Conservation (phyloP, 208 protist genomes). For the Acanthamoeba triangularis region DNA sequence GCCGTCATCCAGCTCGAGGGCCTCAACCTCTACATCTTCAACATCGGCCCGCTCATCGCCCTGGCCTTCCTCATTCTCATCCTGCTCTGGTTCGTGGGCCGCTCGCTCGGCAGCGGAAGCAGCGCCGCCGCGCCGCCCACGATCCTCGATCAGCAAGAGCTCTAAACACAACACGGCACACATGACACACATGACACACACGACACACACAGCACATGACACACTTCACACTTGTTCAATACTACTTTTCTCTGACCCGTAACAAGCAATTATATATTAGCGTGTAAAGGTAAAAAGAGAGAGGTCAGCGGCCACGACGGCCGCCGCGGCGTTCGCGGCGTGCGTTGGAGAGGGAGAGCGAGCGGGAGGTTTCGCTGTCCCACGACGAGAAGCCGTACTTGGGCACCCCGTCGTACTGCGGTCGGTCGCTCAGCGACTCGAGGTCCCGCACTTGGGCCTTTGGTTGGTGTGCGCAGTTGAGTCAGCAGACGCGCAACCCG, state of each 20-base stretch:
- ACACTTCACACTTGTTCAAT: neutral
- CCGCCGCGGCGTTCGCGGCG: neutral
- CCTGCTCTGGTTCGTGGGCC: neutral
- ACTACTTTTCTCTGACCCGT: neutral
- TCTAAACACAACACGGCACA: neutral
- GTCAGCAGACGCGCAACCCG: neutral
- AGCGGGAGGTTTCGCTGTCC: conserved; percentile 16
- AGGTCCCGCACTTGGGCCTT: conserved; percentile 9
- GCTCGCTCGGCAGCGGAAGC: neutral
- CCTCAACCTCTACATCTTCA: conserved; percentile 61
- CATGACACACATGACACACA: neutral
- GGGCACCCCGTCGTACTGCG: conserved; percentile 13
- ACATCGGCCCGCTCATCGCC: neutral
- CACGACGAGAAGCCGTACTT: conserved; percentile 41
- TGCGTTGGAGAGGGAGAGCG: neutral
- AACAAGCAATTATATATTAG: too few species aligned
- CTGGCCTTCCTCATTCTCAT: neutral
- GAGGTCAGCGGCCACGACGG: neutral
- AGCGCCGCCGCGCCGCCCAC: neutral
- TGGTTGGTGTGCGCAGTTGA: neutral
- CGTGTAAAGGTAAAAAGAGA: too few species aligned
- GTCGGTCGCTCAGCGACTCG: neutral
- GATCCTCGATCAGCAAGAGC: neutral
- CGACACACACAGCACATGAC: neutral
- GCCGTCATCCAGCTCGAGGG: conserved; percentile 29